Conservation (phyloP, 2,329 filamentous ascomycete species). For the Paramyrothecium sp. region DNA sequence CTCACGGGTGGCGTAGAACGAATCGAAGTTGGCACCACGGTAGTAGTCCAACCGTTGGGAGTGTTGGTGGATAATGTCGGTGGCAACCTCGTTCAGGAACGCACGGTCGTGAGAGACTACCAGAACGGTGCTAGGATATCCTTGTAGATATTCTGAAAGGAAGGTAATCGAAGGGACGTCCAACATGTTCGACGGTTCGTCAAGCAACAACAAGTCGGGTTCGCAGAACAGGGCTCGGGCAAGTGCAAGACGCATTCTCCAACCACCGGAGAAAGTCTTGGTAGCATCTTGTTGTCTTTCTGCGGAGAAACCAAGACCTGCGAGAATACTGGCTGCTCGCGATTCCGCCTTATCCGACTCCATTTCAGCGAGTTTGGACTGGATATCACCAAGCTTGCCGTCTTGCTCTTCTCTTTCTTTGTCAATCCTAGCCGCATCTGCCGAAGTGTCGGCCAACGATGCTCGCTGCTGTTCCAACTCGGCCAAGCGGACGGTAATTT, state of each 20-base stretch:
- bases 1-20: conserved; percentile 96
- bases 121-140: conserved; percentile 89
- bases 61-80: conserved; percentile 98
- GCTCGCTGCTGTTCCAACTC: conserved; percentile 76
- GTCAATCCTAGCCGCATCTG: conserved; percentile 82
- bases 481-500: conserved; percentile 74
- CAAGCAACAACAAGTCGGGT: conserved; percentile 89
- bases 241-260: conserved; percentile 96
- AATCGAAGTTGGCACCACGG: conserved; percentile 94
- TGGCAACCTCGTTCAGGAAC: conserved; percentile 98
- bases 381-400: conserved; percentile 85
- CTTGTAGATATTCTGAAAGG: conserved; percentile 91
- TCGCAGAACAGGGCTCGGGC: conserved; percentile 97
- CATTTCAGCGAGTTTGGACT: conserved; percentile 93
- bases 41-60: conserved; percentile 98
- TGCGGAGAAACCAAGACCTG: conserved; percentile 92
- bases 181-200: conserved; percentile 99
- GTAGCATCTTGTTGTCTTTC: conserved; percentile 91
- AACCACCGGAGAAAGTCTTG: conserved; percentile 98
- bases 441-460: conserved; percentile 85
- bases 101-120: conserved; percentile 99
- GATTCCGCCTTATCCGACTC: conserved; percentile 98
- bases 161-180: conserved; percentile 99
- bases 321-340: conserved; percentile 90
- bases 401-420: conserved; percentile 87